A percentile compares a stretch with the other conserved stretches of the same genome.
phyloP scores from a whole-genome alignment of 352 stramenopile species.

The Pythium guiyangense region DNA sequence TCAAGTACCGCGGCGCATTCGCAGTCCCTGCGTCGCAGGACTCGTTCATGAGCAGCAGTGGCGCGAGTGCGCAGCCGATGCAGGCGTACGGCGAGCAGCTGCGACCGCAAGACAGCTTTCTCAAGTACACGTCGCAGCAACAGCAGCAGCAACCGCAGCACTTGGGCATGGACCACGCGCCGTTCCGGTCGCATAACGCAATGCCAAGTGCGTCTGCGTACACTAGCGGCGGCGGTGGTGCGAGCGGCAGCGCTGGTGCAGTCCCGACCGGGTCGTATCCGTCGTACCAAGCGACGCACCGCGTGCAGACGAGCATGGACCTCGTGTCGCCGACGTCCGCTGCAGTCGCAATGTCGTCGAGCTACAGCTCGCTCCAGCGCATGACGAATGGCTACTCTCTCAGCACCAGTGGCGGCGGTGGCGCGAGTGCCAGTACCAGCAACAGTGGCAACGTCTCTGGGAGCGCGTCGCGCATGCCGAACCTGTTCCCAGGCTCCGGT shows the following conservation, averaged over 20 bases:
- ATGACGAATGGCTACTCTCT: slow-evolving; percentile 14
- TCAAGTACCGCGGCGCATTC: slow-evolving; percentile 13
- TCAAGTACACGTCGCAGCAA: slow-evolving; percentile 30
- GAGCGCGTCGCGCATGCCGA: slow-evolving; percentile 1
- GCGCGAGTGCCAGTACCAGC: not conserved
- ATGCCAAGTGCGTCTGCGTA: slow-evolving; percentile 1
- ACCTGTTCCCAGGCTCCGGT: slow-evolving; percentile 11
- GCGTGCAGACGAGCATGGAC: slow-evolving; percentile 8
- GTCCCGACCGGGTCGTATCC: not conserved
- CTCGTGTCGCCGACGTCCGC: slow-evolving; percentile 8
- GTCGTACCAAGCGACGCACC: not conserved
- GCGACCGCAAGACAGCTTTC: slow-evolving; percentile 14
- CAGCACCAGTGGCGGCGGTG: not conserved
- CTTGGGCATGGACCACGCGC: slow-evolving; percentile 8
- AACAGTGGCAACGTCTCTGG: not conserved
- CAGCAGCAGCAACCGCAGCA: slow-evolving; percentile 18
- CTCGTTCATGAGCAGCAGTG: not conserved
- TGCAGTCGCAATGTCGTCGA: slow-evolving; percentile 11
- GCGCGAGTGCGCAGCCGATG: not conserved
- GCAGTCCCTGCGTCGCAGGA: slow-evolving; percentile 6
- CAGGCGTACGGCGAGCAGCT: slow-evolving; percentile 8
- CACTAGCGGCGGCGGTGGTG: not conserved
- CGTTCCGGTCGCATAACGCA: slow-evolving; percentile 4
- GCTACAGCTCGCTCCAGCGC: slow-evolving; percentile 15
- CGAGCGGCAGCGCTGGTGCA: not conserved